A percentile compares a stretch with the other conserved stretches of the same genome.
Evolutionary conservation across 345 rosid genomes (phyloP).

Genomic region (Populus alba): DNA sequence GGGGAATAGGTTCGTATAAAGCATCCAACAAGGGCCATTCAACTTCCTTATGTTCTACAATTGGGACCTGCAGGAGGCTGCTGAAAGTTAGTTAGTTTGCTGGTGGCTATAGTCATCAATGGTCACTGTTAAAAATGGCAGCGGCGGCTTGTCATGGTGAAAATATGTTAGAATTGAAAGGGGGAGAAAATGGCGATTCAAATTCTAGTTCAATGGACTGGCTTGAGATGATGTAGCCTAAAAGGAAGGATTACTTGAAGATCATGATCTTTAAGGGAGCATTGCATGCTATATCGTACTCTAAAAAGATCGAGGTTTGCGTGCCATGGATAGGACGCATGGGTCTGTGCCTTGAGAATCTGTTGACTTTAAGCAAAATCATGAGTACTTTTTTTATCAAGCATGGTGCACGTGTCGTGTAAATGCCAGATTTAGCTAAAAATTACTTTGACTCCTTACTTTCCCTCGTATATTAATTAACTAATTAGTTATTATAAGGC

Average conservation of each 20-base stretch:
- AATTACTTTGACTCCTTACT: not conserved
- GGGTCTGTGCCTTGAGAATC: constrained; percentile 10
- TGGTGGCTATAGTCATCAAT: not conserved
- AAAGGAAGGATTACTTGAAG: not conserved
- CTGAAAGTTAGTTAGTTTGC: not conserved
- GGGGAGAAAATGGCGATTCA: not conserved
- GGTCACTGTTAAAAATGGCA: not conserved
- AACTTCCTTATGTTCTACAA: not conserved
- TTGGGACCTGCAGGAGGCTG: not conserved
- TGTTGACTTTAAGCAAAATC: constrained; percentile 13
- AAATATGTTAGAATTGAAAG: not conserved
- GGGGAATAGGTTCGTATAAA: not conserved
- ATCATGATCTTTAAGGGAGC: not conserved
- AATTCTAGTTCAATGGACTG: not conserved
- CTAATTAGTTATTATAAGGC: not conserved
- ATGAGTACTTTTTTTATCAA: constrained; percentile 5
- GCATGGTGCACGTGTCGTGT: constrained; percentile 23
- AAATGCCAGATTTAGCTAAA: not conserved
- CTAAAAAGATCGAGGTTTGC: not conserved
- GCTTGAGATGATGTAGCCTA: not conserved
- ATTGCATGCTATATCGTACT: not conserved
- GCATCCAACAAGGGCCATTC: not conserved
- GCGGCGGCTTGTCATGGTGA: not conserved
- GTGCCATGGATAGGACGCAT: constrained; percentile 3
- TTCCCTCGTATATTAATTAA: not conserved